Evolutionary conservation across 345 rosid genomes (phyloP).

Genomic region (Psidium friedrichsthalianum): DNA sequence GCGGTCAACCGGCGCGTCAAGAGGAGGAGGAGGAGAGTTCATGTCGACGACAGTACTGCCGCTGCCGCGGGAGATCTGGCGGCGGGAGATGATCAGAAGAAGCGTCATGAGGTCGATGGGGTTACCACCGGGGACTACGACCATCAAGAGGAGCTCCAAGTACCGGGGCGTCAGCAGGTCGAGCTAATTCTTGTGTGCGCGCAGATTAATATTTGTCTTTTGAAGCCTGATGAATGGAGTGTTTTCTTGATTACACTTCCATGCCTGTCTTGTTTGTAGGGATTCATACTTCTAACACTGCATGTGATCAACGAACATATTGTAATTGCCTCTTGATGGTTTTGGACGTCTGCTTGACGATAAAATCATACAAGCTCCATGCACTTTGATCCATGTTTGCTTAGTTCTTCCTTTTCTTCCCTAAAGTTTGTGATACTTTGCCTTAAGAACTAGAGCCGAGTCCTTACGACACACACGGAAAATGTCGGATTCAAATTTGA

Average conservation of each 20-base stretch:
- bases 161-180: conserved; percentile 67
- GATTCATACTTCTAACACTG: background rate
- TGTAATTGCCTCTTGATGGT: background rate
- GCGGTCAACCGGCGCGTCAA: background rate
- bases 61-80: background rate
- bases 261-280: background rate
- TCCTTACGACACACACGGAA: background rate
- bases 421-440: background rate
- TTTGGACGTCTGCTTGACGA: background rate
- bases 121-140: conserved; percentile 9
- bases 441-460: background rate
- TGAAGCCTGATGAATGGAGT: background rate
- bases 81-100: background rate
- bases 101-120: background rate
- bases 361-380: background rate
- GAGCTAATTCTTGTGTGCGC: background rate
- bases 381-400: background rate
- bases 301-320: background rate
- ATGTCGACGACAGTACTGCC: background rate
- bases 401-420: background rate
- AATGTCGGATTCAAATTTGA: background rate
- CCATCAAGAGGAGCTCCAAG: conserved; percentile 62
- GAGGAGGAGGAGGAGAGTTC: conserved; percentile 23
- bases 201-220: background rate
- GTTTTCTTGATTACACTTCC: background rate